Conservation (phyloP, 1,139 yeast genomes). For the Geotrichum cucujoidarum region DNA sequence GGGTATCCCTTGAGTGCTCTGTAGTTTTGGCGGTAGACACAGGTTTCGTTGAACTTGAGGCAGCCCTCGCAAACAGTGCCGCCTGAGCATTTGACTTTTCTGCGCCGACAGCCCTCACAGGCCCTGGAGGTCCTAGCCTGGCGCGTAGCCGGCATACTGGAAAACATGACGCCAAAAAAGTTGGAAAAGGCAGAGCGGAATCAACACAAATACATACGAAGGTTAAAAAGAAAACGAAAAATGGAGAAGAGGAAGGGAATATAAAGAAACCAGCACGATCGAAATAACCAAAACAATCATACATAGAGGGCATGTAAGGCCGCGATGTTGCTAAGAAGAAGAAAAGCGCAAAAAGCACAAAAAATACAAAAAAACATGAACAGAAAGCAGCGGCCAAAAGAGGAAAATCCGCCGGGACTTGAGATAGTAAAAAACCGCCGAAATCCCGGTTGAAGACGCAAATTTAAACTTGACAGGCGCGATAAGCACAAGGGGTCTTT, state of each 20-base stretch:
- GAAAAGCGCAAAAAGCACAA: not conserved
- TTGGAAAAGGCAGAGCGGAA: not conserved
- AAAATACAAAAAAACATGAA: not conserved
- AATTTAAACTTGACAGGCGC: too few species aligned
- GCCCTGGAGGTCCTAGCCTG: slow-evolving; percentile 42
- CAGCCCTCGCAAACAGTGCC: slow-evolving; percentile 28
- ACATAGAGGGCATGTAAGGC: too few species aligned
- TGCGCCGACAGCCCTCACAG: slow-evolving; percentile 56
- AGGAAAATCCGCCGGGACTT: not conserved
- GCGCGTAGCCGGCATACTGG: slow-evolving; percentile 8
- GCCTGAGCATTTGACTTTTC: slow-evolving; percentile 62
- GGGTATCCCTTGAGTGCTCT: slow-evolving; percentile 28
- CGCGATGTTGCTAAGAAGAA: too few species aligned
- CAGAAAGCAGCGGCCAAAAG: not conserved
- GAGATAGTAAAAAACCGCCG: too few species aligned
- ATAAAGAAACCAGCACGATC: not conserved
- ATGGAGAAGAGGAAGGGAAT: not conserved
- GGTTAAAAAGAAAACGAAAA: not conserved
- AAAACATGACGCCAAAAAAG: not conserved
- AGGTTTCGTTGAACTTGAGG: slow-evolving; percentile 25
- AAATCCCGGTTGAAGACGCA: too few species aligned
- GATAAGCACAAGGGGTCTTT: too few species aligned
- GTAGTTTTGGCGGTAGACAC: slow-evolving; percentile 29
- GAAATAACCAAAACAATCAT: slow-evolving; percentile 1
- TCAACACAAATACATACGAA: not conserved